Evolutionary conservation across 371 early-diverging fungal genomes (phyloP), one percentile per base, ranked within the genome.

Genomic region (Mucor racemosus): DNA sequence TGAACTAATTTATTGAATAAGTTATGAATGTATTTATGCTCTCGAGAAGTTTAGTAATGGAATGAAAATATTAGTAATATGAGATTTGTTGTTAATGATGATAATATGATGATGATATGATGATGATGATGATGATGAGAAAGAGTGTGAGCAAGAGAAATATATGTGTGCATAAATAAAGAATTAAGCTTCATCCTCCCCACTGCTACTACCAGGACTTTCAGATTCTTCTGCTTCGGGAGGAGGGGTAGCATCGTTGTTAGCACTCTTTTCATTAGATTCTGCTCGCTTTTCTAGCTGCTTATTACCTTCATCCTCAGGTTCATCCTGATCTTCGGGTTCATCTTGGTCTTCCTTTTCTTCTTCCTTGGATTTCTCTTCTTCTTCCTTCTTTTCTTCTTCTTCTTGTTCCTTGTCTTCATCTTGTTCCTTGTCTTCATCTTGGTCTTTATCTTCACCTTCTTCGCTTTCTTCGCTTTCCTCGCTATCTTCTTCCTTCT

Each of bases 221-320:
- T 58, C 63, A 21, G 41, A 35, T 40, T 40, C 63, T 40, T 62
- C 63, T 26, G 54, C 31, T 40, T 62, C 62, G 38, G 36, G 21
- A 50, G 60, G 34, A 62, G 54, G 21, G n/a, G 62, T 19, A 35
- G 46, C 63, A 38, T 11, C 41, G 15, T 33, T 19, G 63, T 62
- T 62, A 62, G 40, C 39, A 31, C 53, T 62, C 39, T 39, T 54
- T 31, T 62, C 62, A 14, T 0, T 35, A 21, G 15, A 39, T n/a
- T 62, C 55, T 53, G 39, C 54, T 53, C 63, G 35, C 50, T 62
- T 62, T 31, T 40, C 63, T 26, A 62, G 38, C 17, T 62, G 53
- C 15, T 54, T 62, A 62, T 62, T 56, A 64, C 60, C 62, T 65
- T 60, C 50, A 26, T 65, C 53, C 13, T 69, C 46, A 35, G 58